Evolutionary conservation across 345 rosid species (phyloP).

Genomic region (Boechera divaricarpa): DNA sequence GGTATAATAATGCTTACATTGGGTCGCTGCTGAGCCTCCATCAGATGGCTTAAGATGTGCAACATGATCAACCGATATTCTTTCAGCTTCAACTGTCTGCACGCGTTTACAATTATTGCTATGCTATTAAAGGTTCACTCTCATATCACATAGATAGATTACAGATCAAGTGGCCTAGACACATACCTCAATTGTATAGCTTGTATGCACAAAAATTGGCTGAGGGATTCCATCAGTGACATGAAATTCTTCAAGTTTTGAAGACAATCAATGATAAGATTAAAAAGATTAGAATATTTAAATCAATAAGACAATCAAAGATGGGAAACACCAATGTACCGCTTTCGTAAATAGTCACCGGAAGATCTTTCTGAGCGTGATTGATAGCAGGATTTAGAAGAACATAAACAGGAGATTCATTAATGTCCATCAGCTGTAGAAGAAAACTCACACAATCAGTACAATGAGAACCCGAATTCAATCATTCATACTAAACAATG

Average conservation of each 20-base stretch:
- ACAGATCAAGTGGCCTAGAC: conserved; percentile 3
- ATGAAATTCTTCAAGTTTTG: conserved; percentile 67
- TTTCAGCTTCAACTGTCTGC: conserved; percentile 95
- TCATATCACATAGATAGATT: background rate
- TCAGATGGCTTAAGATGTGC: conserved; percentile 99
- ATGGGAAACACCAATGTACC: conserved; percentile 51
- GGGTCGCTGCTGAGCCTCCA: conserved; percentile 96
- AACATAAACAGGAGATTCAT: conserved; percentile 91
- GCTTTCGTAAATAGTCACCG: conserved; percentile 81
- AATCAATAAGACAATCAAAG: conserved; percentile 1
- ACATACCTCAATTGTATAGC: conserved; percentile 89
- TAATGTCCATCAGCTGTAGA: conserved; percentile 89
- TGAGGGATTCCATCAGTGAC: conserved; percentile 96
- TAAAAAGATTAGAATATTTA: conserved; percentile 7
- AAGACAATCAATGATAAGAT: conserved; percentile 34
- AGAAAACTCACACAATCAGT: conserved; percentile 27
- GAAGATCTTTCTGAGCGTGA: conserved; percentile 91
- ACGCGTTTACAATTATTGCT: background rate
- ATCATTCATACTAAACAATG: background rate
- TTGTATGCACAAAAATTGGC: conserved; percentile 82
- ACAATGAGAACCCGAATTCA: background rate
- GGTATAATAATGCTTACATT: conserved; percentile 51
- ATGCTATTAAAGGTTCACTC: background rate
- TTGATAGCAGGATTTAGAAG: conserved; percentile 86
- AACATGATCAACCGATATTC: conserved; percentile 97